A percentile compares a stretch with the other conserved stretches of the same genome.
phyloP scores from a whole-genome alignment of 495 filamentous ascomycete species.

The Aspergillus kassunensis region DNA sequence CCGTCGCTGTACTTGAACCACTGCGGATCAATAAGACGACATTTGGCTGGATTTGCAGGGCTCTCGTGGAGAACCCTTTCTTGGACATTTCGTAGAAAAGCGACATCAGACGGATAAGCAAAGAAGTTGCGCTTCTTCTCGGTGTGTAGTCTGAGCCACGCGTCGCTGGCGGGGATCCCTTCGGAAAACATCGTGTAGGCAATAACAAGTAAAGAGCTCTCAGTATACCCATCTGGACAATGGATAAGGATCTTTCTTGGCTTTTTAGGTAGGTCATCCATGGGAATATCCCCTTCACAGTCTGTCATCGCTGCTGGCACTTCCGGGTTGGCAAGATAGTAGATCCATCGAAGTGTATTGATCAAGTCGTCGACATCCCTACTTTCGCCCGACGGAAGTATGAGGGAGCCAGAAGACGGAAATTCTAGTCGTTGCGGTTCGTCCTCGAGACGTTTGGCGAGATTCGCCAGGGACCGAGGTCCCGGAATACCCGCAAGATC shows the following conservation, averaged over 20 bases:
- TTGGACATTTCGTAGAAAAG: slow-evolving; percentile 70
- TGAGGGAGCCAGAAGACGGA: slow-evolving; percentile 86
- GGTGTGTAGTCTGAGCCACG: slow-evolving; percentile 83
- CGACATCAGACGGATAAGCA: slow-evolving; percentile 85
- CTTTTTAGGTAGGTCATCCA: slow-evolving; percentile 34
- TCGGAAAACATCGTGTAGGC: slow-evolving; percentile 91
- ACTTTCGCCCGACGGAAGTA: slow-evolving; percentile 74
- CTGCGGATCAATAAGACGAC: slow-evolving; percentile 52
- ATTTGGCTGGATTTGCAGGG: slow-evolving; percentile 25
- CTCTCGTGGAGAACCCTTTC: slow-evolving; percentile 62
- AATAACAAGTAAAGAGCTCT: slow-evolving; percentile 79
- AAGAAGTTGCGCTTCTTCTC: slow-evolving; percentile 89
- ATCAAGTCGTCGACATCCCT: slow-evolving; percentile 77
- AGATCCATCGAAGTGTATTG: slow-evolving; percentile 84
- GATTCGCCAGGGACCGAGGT: slow-evolving; percentile 48
- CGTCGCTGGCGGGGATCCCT: slow-evolving; percentile 70
- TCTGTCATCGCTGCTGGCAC: slow-evolving; percentile 43
- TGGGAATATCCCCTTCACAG: slow-evolving; percentile 55
- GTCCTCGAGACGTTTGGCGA: slow-evolving; percentile 54
- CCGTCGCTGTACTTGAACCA: slow-evolving; percentile 88
- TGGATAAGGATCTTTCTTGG: slow-evolving; percentile 75
- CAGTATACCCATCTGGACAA: slow-evolving; percentile 94
- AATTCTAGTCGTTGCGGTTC: slow-evolving; percentile 70
- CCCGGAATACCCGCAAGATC: slow-evolving; percentile 71
- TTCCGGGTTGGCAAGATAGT: slow-evolving; percentile 64